Base-by-base conservation (phyloP, 2,329 filamentous ascomycete genomes). In the Coniochaeta sp. region DNA sequence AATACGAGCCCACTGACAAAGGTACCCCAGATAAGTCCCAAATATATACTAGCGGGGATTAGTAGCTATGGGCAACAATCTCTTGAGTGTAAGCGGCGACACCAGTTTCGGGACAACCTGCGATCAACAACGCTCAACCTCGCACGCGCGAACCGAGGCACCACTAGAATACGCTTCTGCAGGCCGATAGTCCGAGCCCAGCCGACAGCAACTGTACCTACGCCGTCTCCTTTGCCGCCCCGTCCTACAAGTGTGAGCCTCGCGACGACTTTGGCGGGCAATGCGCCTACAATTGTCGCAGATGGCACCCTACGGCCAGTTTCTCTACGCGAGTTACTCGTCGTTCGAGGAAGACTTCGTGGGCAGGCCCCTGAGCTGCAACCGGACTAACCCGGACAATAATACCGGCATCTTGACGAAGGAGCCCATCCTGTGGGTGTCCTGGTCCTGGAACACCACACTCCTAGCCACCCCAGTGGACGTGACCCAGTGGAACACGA, bases 251-350 rank as follows among this genome's bases (percentile, higher is more conserved):
- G 9, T 56, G 55, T n/a, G 55, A 56, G 33, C 35, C 42, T 1
- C 51, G 53, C 14, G 48, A 48, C 8, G 53, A 56, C 10, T 56
- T 56, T 24, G 53, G 55, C 18, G 55, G 55, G 9, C 40, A 45
- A 16, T 45, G 49, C 27, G 40, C 32, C 2, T 48, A 51, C 24
- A 53, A 49, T 12, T 42, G 22, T 54, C 53, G 9, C 50, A 55
- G 16, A 35, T 56, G 18, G 52, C 53, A 5, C 55, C 55, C 1
- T 12, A 8, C 10, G 55, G 55, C 14, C 27, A 20, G 10, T 28
- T 56, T 6, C 46, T 54, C 9, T 56, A 56, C 22, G 51, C 46
- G 18, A 56, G 53, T 26, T 56, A 56, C 33, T 56, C 55, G 1
- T 56, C 55, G 1, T 48, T 56, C 7, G 27, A 46, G 6, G 55